A percentile compares a stretch with the other conserved stretches of the same genome.
Evolutionary conservation across 352 stramenopile species (phyloP).

Genomic region (Globisporangium spinosum): DNA sequence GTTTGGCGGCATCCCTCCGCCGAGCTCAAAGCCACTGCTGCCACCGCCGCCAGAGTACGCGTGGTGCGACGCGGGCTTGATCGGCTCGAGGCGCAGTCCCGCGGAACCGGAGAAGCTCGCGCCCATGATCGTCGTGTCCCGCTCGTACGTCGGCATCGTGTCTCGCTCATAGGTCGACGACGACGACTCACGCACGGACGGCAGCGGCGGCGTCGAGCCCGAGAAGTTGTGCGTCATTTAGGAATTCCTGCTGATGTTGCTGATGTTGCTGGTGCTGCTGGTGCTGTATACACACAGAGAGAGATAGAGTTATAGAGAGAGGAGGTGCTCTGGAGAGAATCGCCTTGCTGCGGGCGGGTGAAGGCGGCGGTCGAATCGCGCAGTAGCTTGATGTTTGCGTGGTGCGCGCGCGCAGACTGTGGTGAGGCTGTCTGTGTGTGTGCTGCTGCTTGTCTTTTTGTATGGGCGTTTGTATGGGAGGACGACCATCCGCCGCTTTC

Average conservation of each 20-base stretch:
- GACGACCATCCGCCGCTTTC: not conserved
- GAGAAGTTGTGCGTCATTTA: constrained; percentile 1
- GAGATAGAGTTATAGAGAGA: not conserved
- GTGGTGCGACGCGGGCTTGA: constrained; percentile 8
- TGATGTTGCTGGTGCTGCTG: not conserved
- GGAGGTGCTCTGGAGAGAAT: not conserved
- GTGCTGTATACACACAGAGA: not conserved
- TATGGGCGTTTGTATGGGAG: constrained; percentile 1
- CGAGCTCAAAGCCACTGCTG: constrained; percentile 7
- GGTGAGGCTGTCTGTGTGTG: not conserved
- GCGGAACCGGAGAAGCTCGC: constrained; percentile 7
- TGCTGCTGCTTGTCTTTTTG: not conserved
- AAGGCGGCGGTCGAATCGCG: not conserved
- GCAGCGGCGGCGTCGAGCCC: constrained; percentile 12
- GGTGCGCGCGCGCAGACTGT: not conserved
- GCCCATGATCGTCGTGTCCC: constrained; percentile 19
- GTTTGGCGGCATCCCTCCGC: not conserved
- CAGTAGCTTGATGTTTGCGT: not conserved
- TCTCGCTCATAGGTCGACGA: constrained; percentile 15
- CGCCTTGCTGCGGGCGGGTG: constrained; percentile 3
- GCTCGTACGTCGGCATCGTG: constrained; percentile 13
- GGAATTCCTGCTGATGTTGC: not conserved
- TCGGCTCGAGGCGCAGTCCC: constrained; percentile 18
- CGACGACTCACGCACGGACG: constrained; percentile 16
- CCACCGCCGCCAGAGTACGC: not conserved